phyloP scores from a whole-genome alignment of 192 early-diverging fungal genomes.

The Umbelopsis ramanniana region DNA sequence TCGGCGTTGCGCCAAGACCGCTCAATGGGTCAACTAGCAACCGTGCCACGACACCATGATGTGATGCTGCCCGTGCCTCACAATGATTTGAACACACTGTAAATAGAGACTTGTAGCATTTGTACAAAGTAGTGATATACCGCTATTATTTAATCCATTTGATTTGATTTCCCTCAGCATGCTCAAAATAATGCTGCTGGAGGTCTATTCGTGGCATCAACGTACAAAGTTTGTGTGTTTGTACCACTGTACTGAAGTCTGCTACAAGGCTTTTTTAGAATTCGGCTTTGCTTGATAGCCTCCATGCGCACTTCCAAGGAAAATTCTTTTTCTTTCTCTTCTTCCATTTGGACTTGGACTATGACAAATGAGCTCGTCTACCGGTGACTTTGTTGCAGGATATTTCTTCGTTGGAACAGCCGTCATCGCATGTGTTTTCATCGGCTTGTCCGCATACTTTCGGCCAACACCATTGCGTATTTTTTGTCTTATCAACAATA shows the following conservation, averaged over 20 bases:
- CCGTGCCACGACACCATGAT: too few species aligned
- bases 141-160: too few species aligned
- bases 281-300: neutral
- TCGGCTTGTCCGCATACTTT: neutral
- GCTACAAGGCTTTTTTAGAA: neutral
- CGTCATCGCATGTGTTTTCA: neutral
- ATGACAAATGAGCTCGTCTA: neutral
- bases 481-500: slow-evolving; percentile 4
- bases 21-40: too few species aligned
- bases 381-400: slow-evolving; percentile 3
- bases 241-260: neutral
- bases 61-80: too few species aligned
- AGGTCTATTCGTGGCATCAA: neutral
- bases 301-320: neutral
- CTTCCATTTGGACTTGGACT: neutral
- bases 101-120: too few species aligned
- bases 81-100: too few species aligned
- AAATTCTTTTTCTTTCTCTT: neutral
- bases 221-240: neutral
- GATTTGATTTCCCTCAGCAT: too few species aligned
- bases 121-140: too few species aligned
- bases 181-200: too few species aligned
- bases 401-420: neutral
- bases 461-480: slow-evolving; percentile 2
- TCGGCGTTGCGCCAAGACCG: too few species aligned